These are phyloP conservation scores for Ophiostoma sp. DNA, from an alignment of 2,329 filamentous ascomycete genomes.

Conservation along the genomic window DNA sequence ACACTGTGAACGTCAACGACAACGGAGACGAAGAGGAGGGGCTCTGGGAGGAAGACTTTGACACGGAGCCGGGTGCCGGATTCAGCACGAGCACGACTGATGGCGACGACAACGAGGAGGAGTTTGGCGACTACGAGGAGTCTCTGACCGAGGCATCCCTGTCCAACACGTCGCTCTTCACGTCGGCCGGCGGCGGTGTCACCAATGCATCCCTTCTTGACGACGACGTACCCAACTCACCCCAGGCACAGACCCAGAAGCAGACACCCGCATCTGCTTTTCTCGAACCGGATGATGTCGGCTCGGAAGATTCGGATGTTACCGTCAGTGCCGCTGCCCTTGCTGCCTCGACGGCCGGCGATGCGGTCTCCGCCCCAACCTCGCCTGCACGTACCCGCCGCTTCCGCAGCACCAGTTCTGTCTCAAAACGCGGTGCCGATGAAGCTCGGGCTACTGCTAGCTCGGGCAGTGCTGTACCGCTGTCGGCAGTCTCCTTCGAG, in stretches of 20 bases:
- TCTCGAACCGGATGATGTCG: conserved; percentile 23
- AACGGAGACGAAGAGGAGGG: conserved; percentile 28
- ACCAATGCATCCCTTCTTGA: background rate
- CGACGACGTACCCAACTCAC: background rate
- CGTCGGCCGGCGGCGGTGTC: background rate
- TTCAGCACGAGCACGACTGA: background rate
- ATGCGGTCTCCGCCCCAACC: background rate
- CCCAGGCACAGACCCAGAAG: background rate
- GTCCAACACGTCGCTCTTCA: conserved; percentile 16
- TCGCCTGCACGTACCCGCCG: background rate
- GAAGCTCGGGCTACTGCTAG: background rate
- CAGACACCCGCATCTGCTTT: background rate
- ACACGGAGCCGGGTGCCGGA: conserved; percentile 10
- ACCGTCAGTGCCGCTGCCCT: background rate
- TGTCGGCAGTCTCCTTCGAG: background rate
- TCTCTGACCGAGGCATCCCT: conserved; percentile 17
- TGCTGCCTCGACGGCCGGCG: background rate
- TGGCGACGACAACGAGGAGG: conserved; percentile 16
- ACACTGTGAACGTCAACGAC: conserved; percentile 34
- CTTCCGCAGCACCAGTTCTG: background rate
- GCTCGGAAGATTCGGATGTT: conserved; percentile 19
- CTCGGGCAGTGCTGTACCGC: background rate
- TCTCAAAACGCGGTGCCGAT: background rate
- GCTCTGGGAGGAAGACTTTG: conserved; percentile 14
- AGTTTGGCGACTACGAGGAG: conserved; percentile 24